Base-by-base conservation (phyloP, 352 stramenopile genomes). In the Pythium phragmitis region DNA sequence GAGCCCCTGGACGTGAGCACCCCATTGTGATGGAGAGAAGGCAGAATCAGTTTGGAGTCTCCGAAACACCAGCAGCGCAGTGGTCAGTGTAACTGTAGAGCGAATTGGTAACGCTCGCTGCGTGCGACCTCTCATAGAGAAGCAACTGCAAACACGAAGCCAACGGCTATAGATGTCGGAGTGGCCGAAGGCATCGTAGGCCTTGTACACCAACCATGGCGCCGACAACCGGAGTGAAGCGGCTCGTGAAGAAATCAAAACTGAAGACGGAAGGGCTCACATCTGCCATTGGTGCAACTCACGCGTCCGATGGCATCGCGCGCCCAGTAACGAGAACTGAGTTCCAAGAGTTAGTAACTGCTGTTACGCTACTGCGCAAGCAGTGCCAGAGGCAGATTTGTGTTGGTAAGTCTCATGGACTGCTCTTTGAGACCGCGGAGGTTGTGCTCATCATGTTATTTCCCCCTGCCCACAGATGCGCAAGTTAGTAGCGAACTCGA, bases 261-360 rank as follows among this genome's bases (percentile, higher is more conserved):
- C 21, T 26, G 28, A 62, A 48, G 42, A 19, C n/a, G 0, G 43
- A 63, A 7, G 43, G 34, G 21, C 7, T 7, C 23, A 7, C 12
- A 13, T 37, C 43, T n/a, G 45, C 39, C 7, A 41, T 55, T 21
- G 48, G 28, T n/a, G 28, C 67, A 3, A 74, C 68, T 2, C 26
- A 49, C 1, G 63, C 57, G 7, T 67, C 68, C 0, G 57, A 74
- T n/a, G 43, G 30, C 1, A 58, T 56, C 28, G 74, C 80, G 3
- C 77, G 76, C 16, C 76, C 74, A 45, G 77, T 89, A 8, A 83
- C 77, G 3, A 60, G 80, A 28, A 69, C 69, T 46, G 80, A 88
- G 57, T 89, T 88, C 52, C 79, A 85, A 57, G 78, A 88, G 53
- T 70, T 89, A n/a, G 64, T 73, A 26, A 51, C 65, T 14, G 56